Base-by-base conservation (phyloP, 768 basidiomycete species). In the Boletus speciosus region DNA sequence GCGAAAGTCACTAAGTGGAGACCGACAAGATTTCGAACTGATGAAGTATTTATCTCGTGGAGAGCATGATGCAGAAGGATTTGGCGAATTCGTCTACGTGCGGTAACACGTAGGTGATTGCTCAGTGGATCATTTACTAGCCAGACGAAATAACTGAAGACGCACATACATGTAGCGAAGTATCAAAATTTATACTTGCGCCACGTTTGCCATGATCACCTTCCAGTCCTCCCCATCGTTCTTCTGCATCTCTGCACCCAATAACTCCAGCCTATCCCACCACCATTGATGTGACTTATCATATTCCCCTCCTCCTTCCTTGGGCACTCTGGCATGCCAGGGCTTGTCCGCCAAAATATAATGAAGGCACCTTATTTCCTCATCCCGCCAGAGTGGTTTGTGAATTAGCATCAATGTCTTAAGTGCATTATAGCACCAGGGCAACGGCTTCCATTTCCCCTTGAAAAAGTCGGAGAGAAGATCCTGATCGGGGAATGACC, bases 41-140 rank as follows among this genome's bases (percentile, higher is more conserved):
- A 98, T 65, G 84, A 96, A 64, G 96, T 98, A 1, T 82, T 91
- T 61, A 88, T 98, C 36, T 77, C 91, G 12, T 98, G 96, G 96
- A 78, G 95, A 61, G 78, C 45, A 37, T 70, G 43, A 61, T 12
- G 15, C 34, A 40, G 23, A 12, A 32, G 14, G 6, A 12, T 42
- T 44, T 32, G 5, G 19, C 4, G n/a, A 25, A 21, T 14, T 19
- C 23, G 37, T 8, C 6, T 48, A 16, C 10, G 32, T 29, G 23
- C 49, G 27, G 29, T 44, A 49, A 35, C 5, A 38, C 43, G 32
- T 47, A 21, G 44, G 14, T n/a, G 34, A 23, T 36, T 27, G 25
- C 38, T 42, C 6, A 12, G 16, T 38, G 15, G 14, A 14, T 34
- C 14, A 25, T 25, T 12, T 36, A 40, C 23, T 34, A 32, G 29